These are phyloP conservation scores for Niveomyces coronatus DNA, from an alignment of 2,329 filamentous ascomycete genomes.

Conservation along the genomic window DNA sequence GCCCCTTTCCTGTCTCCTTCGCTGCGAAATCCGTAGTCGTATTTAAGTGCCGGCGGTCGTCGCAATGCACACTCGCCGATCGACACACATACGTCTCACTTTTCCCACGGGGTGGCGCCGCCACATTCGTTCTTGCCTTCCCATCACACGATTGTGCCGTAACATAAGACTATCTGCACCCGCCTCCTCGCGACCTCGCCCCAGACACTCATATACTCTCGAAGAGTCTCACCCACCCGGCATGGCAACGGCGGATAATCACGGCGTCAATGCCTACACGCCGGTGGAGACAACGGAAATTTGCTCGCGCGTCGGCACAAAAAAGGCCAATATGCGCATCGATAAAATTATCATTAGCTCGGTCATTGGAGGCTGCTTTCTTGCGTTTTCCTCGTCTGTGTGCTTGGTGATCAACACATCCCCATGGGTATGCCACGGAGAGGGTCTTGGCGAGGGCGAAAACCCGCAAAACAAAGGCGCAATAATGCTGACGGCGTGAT, in stretches of 20 bases:
- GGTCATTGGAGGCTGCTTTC: slow-evolving; percentile 39
- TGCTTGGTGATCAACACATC: slow-evolving; percentile 33
- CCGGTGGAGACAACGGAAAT: slow-evolving; percentile 40
- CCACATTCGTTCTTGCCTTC: too few relatives aligned
- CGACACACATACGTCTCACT: too few relatives aligned
- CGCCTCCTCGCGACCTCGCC: too few relatives aligned
- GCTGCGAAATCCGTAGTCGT: too few relatives aligned
- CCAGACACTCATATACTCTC: too few relatives aligned
- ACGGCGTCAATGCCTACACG: slow-evolving; percentile 27
- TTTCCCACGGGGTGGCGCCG: too few relatives aligned
- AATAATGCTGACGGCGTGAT: neutral
- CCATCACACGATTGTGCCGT: too few relatives aligned
- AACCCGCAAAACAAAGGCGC: neutral
- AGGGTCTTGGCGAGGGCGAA: neutral
- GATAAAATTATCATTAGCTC: slow-evolving; percentile 42
- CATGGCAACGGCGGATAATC: neutral
- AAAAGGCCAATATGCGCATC: slow-evolving; percentile 41
- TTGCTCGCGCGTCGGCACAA: slow-evolving; percentile 36
- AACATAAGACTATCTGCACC: too few relatives aligned
- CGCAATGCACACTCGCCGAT: too few relatives aligned
- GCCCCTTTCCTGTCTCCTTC: too few relatives aligned
- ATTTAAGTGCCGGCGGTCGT: too few relatives aligned
- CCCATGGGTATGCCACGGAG: slow-evolving; percentile 26
- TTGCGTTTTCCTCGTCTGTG: slow-evolving; percentile 40
- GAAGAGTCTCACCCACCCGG: too few relatives aligned